Conservation (phyloP, 768 basidiomycete genomes). For the Lactarius trivialis region DNA sequence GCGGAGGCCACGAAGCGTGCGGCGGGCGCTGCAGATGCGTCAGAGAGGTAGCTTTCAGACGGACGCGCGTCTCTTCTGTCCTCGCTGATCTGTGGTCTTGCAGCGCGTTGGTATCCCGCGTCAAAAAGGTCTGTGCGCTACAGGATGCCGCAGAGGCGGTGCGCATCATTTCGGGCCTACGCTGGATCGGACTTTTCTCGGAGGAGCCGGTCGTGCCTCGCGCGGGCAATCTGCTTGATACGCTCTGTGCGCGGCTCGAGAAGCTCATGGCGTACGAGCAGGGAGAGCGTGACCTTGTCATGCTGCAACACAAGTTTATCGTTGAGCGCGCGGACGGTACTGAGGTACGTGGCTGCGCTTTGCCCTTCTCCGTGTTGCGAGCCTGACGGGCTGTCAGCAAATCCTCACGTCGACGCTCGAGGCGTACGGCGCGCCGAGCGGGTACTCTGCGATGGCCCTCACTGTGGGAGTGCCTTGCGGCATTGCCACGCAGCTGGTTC, state of each 20-base stretch:
- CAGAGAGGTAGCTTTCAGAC: constrained; percentile 54
- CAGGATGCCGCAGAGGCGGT: constrained; percentile 59
- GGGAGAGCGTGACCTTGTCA: constrained; percentile 91
- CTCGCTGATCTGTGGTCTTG: not conserved
- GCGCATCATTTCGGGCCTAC: constrained; percentile 82
- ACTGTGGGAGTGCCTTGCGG: constrained; percentile 93
- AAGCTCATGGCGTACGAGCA: constrained; percentile 84
- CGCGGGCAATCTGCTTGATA: constrained; percentile 79
- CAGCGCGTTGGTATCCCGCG: constrained; percentile 66
- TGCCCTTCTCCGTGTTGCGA: not conserved
- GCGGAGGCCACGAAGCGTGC: constrained; percentile 74
- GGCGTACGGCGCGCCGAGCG: constrained; percentile 72
- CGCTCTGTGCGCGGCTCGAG: constrained; percentile 87
- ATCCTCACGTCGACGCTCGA: constrained; percentile 89
- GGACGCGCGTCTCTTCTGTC: not conserved
- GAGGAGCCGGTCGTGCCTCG: constrained; percentile 52
- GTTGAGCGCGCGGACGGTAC: constrained; percentile 84
- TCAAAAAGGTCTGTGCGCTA: constrained; percentile 69
- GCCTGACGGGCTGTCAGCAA: constrained; percentile 40
- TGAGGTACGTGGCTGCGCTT: constrained; percentile 37
- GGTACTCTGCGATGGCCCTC: constrained; percentile 85
- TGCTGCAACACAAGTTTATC: constrained; percentile 97
- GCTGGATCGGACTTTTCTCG: constrained; percentile 93
- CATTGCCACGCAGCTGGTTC: constrained; percentile 84
- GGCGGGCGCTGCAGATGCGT: constrained; percentile 56